A percentile compares a stretch with the other conserved stretches of the same genome.
phyloP scores from a whole-genome alignment of 768 basidiomycete species.

The Cystobasidium onofrii region DNA sequence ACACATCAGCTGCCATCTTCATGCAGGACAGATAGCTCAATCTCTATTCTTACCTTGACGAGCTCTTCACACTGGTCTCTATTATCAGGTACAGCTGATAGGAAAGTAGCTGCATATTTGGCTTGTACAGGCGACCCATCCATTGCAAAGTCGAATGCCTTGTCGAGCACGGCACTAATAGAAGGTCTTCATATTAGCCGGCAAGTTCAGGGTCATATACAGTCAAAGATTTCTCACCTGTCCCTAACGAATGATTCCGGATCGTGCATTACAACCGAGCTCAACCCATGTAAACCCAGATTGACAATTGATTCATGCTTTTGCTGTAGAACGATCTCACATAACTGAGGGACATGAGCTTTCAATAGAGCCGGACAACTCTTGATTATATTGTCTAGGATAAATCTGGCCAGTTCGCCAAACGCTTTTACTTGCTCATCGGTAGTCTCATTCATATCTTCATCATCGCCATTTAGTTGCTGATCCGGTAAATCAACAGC shows the following conservation, averaged over 20 bases:
- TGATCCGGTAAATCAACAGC: slow-evolving; percentile 47
- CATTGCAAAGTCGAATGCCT: slow-evolving; percentile 17
- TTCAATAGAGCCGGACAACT: slow-evolving; percentile 65
- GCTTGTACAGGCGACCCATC: slow-evolving; percentile 31
- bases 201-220: no score
- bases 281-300: slow-evolving; percentile 64
- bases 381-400: slow-evolving; percentile 60
- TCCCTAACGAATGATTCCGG: slow-evolving; percentile 15
- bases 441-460: slow-evolving; percentile 40
- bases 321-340: slow-evolving; percentile 62
- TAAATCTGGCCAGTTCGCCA: slow-evolving; percentile 36
- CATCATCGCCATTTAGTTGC: slow-evolving; percentile 4
- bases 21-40: no score
- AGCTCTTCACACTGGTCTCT: slow-evolving; percentile 37
- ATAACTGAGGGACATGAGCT: slow-evolving; percentile 65
- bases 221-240: slow-evolving; percentile 10
- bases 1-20: no score
- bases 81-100: slow-evolving; percentile 33
- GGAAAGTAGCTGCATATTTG: slow-evolving; percentile 40
- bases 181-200: no score
- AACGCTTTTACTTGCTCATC: slow-evolving; percentile 46
- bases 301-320: slow-evolving; percentile 54
- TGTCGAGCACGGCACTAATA: slow-evolving; percentile 19
- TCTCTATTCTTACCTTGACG: slow-evolving; percentile 29
- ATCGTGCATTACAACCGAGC: background rate